Evolutionary conservation across 2,329 filamentous ascomycete species (phyloP), one percentile per base, ranked within the genome.

Genomic region (Cladosporium colombiae): DNA sequence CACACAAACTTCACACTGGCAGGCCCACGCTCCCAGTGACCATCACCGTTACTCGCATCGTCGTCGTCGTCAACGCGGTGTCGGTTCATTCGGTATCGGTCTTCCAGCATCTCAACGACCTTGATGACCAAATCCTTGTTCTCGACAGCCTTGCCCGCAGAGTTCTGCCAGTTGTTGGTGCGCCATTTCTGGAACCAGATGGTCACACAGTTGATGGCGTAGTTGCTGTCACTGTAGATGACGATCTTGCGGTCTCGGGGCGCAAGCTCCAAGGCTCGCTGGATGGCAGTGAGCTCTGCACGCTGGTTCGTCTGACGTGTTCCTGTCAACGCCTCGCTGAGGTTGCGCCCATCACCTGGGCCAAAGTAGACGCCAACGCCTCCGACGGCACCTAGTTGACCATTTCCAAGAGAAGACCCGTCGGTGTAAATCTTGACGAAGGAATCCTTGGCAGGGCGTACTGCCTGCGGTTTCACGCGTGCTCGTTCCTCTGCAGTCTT

Each of bases 281-380:
- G 82, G 68, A 98, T 90, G 8, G 93, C 95, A 27, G 91, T 93
- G 66, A 99, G 83, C 80, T 99, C 95, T n/a, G 94, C 95, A 3
- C 95, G 91, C 77, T 98, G 92, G 76, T 99, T 99, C 0, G 95
- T 98, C 79, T 98, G 95, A 11, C 84, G 83, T 18, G 84, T 82
- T 60, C 92, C 92, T 61, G 83, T 79, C 2, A 97, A 85, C 4
- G 88, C 87, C 78, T 96, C 93, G 14, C 91, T 91, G 27, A 96
- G 79, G 73, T 91, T 91, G 40, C 75, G 73, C 49, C 66, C 68
- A 61, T 78, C 86, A 21, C 80, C 79, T 5, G 84, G 84, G 6
- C 87, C 87, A 75, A 89, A 89, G 76, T 84, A 89, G 31, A 89
- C 86, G 10, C 87, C 87, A 2, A 89, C 83, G 11, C 87, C 87